Percentiles rank a stretch among this genome's conserved stretches.
phyloP scores from a whole-genome alignment of 257 asterid genomes.

The Fraxinus anomala region DNA sequence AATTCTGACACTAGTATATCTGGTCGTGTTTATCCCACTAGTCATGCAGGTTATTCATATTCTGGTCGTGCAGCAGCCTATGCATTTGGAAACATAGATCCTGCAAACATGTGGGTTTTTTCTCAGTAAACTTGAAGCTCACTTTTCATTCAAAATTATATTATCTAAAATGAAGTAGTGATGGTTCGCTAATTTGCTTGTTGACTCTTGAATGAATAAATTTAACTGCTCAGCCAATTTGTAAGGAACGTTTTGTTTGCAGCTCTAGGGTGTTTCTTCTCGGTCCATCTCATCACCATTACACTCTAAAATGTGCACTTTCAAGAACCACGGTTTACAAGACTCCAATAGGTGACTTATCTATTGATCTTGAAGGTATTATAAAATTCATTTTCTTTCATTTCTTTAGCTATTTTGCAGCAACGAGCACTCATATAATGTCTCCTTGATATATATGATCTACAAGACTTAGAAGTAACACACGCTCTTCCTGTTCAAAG shows the following conservation, averaged over 20 bases:
- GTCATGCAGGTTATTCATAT: constrained; percentile 99
- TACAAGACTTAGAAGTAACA: background rate
- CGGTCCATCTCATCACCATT: constrained; percentile 96
- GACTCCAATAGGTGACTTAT: constrained; percentile 93
- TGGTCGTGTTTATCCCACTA: constrained; percentile 40
- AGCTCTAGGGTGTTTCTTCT: constrained; percentile 93
- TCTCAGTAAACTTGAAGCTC: background rate
- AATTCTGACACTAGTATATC: constrained; percentile 23
- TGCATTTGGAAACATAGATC: constrained; percentile 94
- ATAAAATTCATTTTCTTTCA: constrained; percentile 9
- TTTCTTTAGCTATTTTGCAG: background rate
- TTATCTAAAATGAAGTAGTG: background rate
- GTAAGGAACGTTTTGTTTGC: constrained; percentile 32
- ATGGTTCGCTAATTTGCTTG: background rate
- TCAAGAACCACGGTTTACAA: constrained; percentile 79
- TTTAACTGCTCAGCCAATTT: constrained; percentile 8
- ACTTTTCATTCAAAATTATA: background rate
- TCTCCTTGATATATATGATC: background rate
- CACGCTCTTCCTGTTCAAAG: background rate
- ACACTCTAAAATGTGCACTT: constrained; percentile 90
- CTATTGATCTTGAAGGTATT: constrained; percentile 88
- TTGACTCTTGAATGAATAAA: background rate
- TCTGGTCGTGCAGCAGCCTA: constrained; percentile 98
- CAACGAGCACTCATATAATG: background rate
- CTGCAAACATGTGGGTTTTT: constrained; percentile 61